Conservation (phyloP, 306 rosid genomes). For the Lathyrus tuberosus region DNA sequence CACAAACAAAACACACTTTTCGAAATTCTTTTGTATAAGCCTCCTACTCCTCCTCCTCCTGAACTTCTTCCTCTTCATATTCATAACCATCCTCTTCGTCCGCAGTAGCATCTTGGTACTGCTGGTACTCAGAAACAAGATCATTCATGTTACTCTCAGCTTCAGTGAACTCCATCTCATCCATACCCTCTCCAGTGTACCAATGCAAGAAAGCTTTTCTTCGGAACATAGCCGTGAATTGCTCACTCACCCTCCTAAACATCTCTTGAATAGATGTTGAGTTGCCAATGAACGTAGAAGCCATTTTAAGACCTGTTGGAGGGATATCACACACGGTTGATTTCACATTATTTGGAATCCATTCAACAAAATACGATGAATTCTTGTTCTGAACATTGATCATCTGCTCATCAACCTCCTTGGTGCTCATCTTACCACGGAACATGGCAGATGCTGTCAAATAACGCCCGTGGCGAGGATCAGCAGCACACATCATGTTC, state of each 20-base stretch:
- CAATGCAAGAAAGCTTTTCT: slow-evolving; percentile 67
- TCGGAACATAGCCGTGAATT: slow-evolving; percentile 62
- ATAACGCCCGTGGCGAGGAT: slow-evolving; percentile 64
- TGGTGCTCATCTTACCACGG: slow-evolving; percentile 66
- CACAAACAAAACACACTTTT: slow-evolving; percentile 12
- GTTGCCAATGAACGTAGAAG: slow-evolving; percentile 61
- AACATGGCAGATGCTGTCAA: slow-evolving; percentile 64
- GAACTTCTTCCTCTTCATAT: slow-evolving; percentile 46
- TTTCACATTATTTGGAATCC: slow-evolving; percentile 64
- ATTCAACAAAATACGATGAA: slow-evolving; percentile 60
- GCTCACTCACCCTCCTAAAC: slow-evolving; percentile 62
- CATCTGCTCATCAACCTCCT: slow-evolving; percentile 67
- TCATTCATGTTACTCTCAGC: slow-evolving; percentile 70
- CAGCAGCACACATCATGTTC: slow-evolving; percentile 63
- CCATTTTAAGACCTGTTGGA: slow-evolving; percentile 60
- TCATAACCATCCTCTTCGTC: slow-evolving; percentile 59
- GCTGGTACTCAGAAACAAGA: slow-evolving; percentile 60
- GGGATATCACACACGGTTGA: slow-evolving; percentile 61
- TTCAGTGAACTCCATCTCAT: slow-evolving; percentile 68
- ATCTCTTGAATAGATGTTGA: slow-evolving; percentile 64
- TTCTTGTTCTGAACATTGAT: slow-evolving; percentile 68
- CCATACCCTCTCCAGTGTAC: slow-evolving; percentile 71
- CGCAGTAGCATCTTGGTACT: slow-evolving; percentile 67
- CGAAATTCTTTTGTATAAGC: slow-evolving; percentile 29
- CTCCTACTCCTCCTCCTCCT: slow-evolving; percentile 44